Base-by-base conservation (phyloP, 257 asterid genomes). In the Echites panduratus region DNA sequence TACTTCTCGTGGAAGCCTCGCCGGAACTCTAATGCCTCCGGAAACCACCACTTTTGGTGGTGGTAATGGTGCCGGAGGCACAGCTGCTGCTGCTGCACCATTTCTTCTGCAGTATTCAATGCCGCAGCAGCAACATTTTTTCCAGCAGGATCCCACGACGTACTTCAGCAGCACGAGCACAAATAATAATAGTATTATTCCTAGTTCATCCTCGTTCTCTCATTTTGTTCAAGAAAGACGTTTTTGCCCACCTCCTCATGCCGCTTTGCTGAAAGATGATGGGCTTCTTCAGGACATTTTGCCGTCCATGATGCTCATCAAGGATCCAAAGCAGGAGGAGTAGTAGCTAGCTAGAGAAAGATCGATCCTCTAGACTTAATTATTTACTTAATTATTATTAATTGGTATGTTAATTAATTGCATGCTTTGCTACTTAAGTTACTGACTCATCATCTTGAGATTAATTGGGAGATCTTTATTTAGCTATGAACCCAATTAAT, bases 251-350 rank as follows among this genome's bases (percentile, higher is more conserved):
- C 50, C 87, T 7, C 27, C 20, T 0, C 6, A 19, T 20, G 5
- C 85, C 20, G 62, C 84, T 38, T 74, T 88, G 40, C 64, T 71
- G 76, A 79, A 86, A 74, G 97, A 90, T 76, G 78, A 86, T 72
- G 98, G 97, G 4, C 97, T 93, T 72, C 93, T 93, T 9, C 95
- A 93, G 72, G 98, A 93, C 72, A 89, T 93, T 83, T 45, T 93
- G 81, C 92, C 90, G 22, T 70, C 82, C 17, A 59, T 48, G 47
- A 75, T 79, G 76, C 61, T 61, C 72, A 68, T 61, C 72, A 68
- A 66, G 68, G 80, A 71, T 61, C 82, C 70, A 38, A 79, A 79
- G 49, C 57, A 62, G 62, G 80, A 73, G 78, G 72, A 67, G 75
- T 4, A 22, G 66, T 32, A 32, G 38, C 38, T 32, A 32, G 38